These are phyloP conservation scores for Talaromyces sp. DNA, from an alignment of 2,329 filamentous ascomycete species.

Conservation along the genomic window DNA sequence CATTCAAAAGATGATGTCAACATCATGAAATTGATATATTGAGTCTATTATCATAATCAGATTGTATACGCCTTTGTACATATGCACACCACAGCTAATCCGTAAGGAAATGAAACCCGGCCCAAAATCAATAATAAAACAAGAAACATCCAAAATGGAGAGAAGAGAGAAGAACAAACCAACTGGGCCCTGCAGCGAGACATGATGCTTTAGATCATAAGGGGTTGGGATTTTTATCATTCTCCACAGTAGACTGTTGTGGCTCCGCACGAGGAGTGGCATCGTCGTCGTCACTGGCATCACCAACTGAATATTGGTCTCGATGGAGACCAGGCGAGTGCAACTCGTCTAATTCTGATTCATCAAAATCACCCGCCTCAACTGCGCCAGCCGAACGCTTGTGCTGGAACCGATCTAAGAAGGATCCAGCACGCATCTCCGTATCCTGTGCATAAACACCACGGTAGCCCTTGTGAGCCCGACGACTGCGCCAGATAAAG, in stretches of 20 bases:
- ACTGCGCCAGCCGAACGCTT: conserved; percentile 53
- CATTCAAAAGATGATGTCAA: neutral
- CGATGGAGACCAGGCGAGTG: conserved; percentile 38
- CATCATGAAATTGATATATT: conserved; percentile 4
- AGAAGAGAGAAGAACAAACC: neutral
- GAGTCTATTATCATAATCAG: conserved; percentile 1
- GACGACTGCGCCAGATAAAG: conserved; percentile 62
- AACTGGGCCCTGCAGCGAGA: conserved; percentile 2
- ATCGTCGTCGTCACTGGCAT: conserved; percentile 46
- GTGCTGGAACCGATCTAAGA: conserved; percentile 52
- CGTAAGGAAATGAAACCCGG: neutral
- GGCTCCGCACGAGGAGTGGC: conserved; percentile 5
- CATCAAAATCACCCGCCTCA: conserved; percentile 65
- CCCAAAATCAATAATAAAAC: neutral
- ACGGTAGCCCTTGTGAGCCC: conserved; percentile 48
- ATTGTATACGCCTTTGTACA: conserved; percentile 7
- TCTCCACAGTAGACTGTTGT: neutral
- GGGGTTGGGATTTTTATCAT: conserved; percentile 1
- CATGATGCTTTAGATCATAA: conserved; percentile 12
- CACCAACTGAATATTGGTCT: conserved; percentile 53
- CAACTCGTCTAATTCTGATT: conserved; percentile 62
- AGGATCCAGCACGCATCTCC: conserved; percentile 32
- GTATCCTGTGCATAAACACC: conserved; percentile 47
- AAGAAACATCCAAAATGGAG: neutral
- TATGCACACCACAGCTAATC: neutral